Evolutionary conservation across 805 yeast genomes (phyloP).

Genomic region (Kodamaea jinghongensis): DNA sequence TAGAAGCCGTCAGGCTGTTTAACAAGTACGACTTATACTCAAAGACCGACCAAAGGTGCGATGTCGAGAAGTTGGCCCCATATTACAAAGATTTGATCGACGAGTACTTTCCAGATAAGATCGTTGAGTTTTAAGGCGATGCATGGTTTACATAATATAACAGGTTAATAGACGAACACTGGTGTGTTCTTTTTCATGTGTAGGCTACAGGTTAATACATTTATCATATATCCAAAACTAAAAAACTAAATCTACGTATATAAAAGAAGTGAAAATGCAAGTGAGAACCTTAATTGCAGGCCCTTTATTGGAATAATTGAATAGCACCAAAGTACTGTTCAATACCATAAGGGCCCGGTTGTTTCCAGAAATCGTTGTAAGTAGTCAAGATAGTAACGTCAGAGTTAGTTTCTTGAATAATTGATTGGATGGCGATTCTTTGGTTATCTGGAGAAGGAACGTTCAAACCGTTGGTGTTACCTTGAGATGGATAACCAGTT

Average conservation of each 20-base stretch:
- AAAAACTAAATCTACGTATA: background rate
- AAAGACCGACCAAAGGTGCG: conserved; percentile 48
- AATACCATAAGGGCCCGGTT: conserved; percentile 77
- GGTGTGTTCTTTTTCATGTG: too few relatives aligned
- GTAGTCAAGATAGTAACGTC: conserved; percentile 73
- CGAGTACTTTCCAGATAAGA: conserved; percentile 59
- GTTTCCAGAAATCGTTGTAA: conserved; percentile 85
- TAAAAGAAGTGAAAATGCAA: background rate
- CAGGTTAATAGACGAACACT: too few relatives aligned
- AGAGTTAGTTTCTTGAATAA: conserved; percentile 55
- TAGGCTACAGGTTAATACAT: too few relatives aligned
- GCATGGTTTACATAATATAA: too few relatives aligned
- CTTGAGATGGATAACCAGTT: conserved; percentile 85
- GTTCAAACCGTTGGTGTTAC: conserved; percentile 67
- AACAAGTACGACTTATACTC: conserved; percentile 70
- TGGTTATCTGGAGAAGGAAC: conserved; percentile 73
- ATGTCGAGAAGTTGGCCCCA: conserved; percentile 50
- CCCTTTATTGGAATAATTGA: conserved; percentile 27
- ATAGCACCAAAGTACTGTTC: conserved; percentile 84
- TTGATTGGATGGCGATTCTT: conserved; percentile 59
- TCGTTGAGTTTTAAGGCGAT: conserved; percentile 50
- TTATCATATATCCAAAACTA: background rate
- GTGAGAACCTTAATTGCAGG: background rate
- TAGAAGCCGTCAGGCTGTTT: conserved; percentile 62
- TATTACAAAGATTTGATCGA: conserved; percentile 63